A percentile compares a stretch with the other conserved stretches of the same genome.
Conservation (phyloP, 1,139 yeast genomes). For the Hemisphaericaspora lyxosophila region DNA sequence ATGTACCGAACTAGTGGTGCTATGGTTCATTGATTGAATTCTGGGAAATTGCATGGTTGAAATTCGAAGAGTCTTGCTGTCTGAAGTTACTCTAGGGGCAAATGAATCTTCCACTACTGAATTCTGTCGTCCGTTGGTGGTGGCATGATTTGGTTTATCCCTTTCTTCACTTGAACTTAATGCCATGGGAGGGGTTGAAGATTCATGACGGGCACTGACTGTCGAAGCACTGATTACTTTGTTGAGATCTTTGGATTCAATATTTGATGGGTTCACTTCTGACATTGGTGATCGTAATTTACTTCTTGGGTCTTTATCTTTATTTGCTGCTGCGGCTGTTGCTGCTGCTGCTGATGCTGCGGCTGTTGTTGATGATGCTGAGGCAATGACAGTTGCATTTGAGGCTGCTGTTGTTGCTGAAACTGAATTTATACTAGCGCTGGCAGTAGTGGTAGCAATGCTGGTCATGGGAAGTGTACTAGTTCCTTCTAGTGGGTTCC, state of each 20-base stretch:
- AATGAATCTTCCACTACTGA: constrained; percentile 7
- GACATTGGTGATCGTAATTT: background rate
- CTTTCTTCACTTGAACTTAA: constrained; percentile 5
- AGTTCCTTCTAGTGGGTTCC: background rate
- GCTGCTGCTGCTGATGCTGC: background rate
- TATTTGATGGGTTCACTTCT: background rate
- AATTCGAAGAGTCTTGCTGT: constrained; percentile 31
- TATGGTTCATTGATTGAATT: constrained; percentile 19
- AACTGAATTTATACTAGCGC: background rate
- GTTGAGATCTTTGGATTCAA: background rate
- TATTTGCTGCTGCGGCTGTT: background rate
- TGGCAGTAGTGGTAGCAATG: background rate
- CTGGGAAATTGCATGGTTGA: constrained; percentile 23
- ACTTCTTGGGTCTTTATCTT: background rate
- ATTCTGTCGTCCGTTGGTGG: too few species aligned
- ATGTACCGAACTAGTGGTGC: constrained; percentile 31
- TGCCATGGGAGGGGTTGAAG: constrained; percentile 6
- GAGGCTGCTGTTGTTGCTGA: constrained; percentile 2
- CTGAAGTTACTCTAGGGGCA: constrained; percentile 32
- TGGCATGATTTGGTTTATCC: too few species aligned
- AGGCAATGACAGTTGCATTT: background rate
- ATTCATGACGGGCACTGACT: background rate
- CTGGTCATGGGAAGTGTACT: background rate
- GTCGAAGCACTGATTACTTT: background rate
- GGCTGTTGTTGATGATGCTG: background rate